Evolutionary conservation across 371 early-diverging fungal species (phyloP), one percentile per base, ranked within the genome.

Genomic region (Cladochytrium tenue): DNA sequence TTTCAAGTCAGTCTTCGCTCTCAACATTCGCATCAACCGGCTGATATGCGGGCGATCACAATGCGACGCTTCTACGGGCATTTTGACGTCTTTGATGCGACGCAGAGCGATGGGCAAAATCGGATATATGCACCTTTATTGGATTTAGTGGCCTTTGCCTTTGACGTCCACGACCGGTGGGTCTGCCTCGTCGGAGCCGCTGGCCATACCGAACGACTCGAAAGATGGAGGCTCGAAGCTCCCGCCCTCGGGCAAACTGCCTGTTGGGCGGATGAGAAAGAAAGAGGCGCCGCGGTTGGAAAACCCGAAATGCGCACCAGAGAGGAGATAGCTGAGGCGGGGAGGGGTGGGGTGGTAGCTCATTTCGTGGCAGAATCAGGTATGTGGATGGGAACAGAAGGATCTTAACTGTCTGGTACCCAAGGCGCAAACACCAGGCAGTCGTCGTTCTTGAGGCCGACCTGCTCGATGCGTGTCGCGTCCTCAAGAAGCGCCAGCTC

Each of bases 401-500:
- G 20, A 0, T 32, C 20, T 20, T 26, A 31, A 27, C 17, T 50
- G 27, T 55, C 71, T 15, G 61, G 25, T 10, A 72, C 35, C 71
- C 69, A 72, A 27, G 56, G 70, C 31, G 63, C 51, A 61, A 71
- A 34, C 52, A 63, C 72, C 25, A 79, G 31, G n/a, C 68, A 67
- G 20, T 26, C 51, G 33, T 76, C 73, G 33, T 75, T 70, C 30
- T 43, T 63, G 3, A 76, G 2, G 3, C 75, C 75, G 2, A 80
- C 33, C 57, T 80, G 77, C 66, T 75, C 80, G 27, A 80, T 58
- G 33, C 75, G 58, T 1, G 63, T 73, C 1, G 64, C 28, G 64
- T 80, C 80, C 61, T 79, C 80, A 5, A 79, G 68, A 32, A 64
- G 30, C 35, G 56, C 51, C 56, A 64, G 72, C 56, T 15, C 56